Evolutionary conservation across 495 filamentous ascomycete species (phyloP), one percentile per base, ranked within the genome.

Genomic region (Corynascus novoguineensis): DNA sequence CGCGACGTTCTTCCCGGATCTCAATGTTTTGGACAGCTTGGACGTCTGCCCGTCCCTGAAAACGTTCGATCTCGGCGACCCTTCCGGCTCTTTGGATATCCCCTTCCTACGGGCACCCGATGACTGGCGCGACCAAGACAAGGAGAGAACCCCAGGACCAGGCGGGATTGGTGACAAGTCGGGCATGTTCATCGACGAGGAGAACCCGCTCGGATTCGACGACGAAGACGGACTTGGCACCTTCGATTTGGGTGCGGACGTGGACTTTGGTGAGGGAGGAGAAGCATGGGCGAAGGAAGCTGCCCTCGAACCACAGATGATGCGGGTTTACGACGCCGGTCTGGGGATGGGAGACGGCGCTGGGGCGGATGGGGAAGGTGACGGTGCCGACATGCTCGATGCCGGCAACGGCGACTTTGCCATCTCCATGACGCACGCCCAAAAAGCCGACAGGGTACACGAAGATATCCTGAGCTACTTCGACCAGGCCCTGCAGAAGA

Each of bases 401-500:
- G 83, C 84, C 38, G 74, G 78, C 11, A 77, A 77, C 37, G 78
- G 82, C 48, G 73, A 86, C 42, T 93, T 88, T 66, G 76, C 82
- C 34, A 78, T 95, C 15, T 86, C 87, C 9, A 81, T 95, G 70
- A 81, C 81, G 21, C 84, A 86, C 62, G 70, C 76, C 17, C 71
- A 75, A 46, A 78, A 70, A 29, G 79, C 83, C 41, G 83, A 80
- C 52, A 76, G 79, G 55, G 79, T 86, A 48, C 88, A 93, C 63
- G 90, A 97, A 58, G 91, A 96, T 64, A 96, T 99, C 52, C 81
- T 99, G 17, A 87, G 86, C 63, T 99, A 97, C 73, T 99, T 99
- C 66, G 93, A 99, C 70, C 86, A 96, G 64, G 91, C 92, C 9
- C 74, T 96, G 25, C 84, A 88, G 63, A 95, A 95, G 78, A 97